Percentiles rank a stretch among this genome's conserved stretches.
These are phyloP conservation scores for Ophiostoma novo-ulmi DNA, from an alignment of 2,329 filamentous ascomycete species.

Conservation along the genomic window DNA sequence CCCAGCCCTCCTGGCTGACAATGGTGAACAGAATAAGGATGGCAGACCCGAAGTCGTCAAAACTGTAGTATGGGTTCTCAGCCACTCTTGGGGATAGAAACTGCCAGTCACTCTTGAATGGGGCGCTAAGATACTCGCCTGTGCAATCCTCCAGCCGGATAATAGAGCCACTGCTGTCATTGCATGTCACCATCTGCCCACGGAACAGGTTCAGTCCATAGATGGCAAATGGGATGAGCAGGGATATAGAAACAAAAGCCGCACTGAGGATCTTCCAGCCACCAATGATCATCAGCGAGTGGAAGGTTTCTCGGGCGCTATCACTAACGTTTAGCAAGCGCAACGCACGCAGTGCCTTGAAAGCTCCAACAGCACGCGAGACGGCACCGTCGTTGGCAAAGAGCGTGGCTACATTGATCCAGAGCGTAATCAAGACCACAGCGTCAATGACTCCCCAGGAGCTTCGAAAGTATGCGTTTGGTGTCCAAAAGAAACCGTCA, in stretches of 20 bases:
- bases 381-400: conserved; percentile 77
- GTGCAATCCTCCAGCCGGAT: conserved; percentile 68
- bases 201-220: conserved; percentile 93
- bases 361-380: conserved; percentile 86
- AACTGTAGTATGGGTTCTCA: conserved; percentile 78
- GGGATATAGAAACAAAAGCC: conserved; percentile 86
- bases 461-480: conserved; percentile 93
- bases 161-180: conserved; percentile 58
- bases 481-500: conserved; percentile 93
- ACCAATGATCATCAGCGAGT: conserved; percentile 89
- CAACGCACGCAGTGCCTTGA: conserved; percentile 90
- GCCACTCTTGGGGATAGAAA: conserved; percentile 78
- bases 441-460: conserved; percentile 97
- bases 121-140: conserved; percentile 71
- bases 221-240: conserved; percentile 93
- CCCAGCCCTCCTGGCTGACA: conserved; percentile 97
- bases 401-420: conserved; percentile 87
- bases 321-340: conserved; percentile 92
- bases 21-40: conserved; percentile 98
- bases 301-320: conserved; percentile 91
- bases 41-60: conserved; percentile 90
- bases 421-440: conserved; percentile 83
- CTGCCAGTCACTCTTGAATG: conserved; percentile 69
- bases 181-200: conserved; percentile 73
- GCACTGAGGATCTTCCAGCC: conserved; percentile 92